Evolutionary conservation across 805 yeast genomes (phyloP).

Genomic region (Saccharomycopsis sp.): DNA sequence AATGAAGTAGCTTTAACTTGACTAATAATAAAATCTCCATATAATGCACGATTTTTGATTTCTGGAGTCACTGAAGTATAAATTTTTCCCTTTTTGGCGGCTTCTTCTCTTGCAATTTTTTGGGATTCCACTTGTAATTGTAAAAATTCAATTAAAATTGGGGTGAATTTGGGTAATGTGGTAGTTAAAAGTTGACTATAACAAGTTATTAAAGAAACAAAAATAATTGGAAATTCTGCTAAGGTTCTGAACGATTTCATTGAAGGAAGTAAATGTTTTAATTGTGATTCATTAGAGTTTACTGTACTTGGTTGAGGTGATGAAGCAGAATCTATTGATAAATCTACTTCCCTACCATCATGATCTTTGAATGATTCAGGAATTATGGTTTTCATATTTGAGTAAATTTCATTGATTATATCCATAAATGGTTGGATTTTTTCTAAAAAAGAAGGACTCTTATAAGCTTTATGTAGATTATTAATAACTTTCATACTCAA

Average conservation of each 20-base stretch:
- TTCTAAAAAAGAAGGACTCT: conserved; percentile 48
- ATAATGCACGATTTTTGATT: conserved; percentile 65
- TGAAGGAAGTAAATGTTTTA: conserved; percentile 41
- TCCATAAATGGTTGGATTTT: conserved; percentile 74
- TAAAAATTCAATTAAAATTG: conserved; percentile 67
- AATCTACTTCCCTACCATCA: neutral
- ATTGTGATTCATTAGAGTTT: conserved; percentile 20
- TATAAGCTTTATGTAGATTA: conserved; percentile 75
- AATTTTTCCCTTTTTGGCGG: conserved; percentile 43
- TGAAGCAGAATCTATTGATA: conserved; percentile 27
- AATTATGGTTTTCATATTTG: conserved; percentile 68
- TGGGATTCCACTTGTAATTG: conserved; percentile 78
- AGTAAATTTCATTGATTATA: conserved; percentile 64
- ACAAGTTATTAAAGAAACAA: conserved; percentile 84
- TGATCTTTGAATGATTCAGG: conserved; percentile 48
- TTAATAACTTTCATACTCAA: conserved; percentile 82
- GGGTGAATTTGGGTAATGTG: conserved; percentile 68
- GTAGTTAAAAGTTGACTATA: conserved; percentile 66
- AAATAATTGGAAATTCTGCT: conserved; percentile 94
- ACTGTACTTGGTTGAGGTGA: conserved; percentile 26
- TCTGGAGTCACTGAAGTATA: conserved; percentile 66
- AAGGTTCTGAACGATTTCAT: conserved; percentile 80
- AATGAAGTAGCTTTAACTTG: conserved; percentile 96
- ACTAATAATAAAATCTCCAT: conserved; percentile 80
- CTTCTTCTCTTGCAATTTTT: conserved; percentile 47